Percentiles rank a stretch among this genome's conserved stretches.
Conservation (phyloP, 768 basidiomycete species). For the Termitomyces sp. region DNA sequence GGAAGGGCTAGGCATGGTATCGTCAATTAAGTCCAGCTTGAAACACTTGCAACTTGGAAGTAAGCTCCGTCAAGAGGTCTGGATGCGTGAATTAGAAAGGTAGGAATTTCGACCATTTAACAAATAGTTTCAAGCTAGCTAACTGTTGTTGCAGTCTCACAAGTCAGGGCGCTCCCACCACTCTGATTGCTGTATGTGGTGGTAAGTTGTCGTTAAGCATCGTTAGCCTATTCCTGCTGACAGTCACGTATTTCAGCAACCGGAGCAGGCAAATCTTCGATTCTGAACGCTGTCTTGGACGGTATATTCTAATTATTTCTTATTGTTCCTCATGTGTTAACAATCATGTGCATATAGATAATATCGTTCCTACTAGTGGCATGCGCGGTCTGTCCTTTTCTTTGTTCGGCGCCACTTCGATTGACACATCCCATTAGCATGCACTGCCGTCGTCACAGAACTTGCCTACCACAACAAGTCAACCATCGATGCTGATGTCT, state of each 20-base stretch:
- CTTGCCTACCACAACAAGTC: constrained; percentile 53
- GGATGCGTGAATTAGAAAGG: constrained; percentile 54
- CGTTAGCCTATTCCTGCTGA: neutral
- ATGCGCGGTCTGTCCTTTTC: constrained; percentile 48
- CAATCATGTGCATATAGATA: constrained; percentile 31
- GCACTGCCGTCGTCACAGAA: constrained; percentile 66
- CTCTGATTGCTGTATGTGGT: constrained; percentile 65
- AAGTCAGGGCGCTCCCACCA: constrained; percentile 50
- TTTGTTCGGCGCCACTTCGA: neutral
- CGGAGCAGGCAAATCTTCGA: constrained; percentile 61
- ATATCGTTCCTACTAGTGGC: constrained; percentile 64
- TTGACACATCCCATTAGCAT: constrained; percentile 37
- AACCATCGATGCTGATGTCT: constrained; percentile 59
- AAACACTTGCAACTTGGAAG: constrained; percentile 49
- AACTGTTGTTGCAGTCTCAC: constrained; percentile 36
- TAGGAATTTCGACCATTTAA: constrained; percentile 22
- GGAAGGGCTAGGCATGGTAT: constrained; percentile 53
- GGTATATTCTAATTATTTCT: constrained; percentile 29
- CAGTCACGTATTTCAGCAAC: constrained; percentile 38
- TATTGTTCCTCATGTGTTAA: neutral
- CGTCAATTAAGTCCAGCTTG: constrained; percentile 42
- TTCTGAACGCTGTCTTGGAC: constrained; percentile 60
- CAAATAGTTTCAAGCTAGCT: neutral
- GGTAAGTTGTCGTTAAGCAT: constrained; percentile 31
- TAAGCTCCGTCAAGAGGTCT: constrained; percentile 57